A percentile compares a stretch with the other conserved stretches of the same genome.
Conservation (phyloP, 2,329 filamentous ascomycete species). For the Colletotrichum lupini region DNA sequence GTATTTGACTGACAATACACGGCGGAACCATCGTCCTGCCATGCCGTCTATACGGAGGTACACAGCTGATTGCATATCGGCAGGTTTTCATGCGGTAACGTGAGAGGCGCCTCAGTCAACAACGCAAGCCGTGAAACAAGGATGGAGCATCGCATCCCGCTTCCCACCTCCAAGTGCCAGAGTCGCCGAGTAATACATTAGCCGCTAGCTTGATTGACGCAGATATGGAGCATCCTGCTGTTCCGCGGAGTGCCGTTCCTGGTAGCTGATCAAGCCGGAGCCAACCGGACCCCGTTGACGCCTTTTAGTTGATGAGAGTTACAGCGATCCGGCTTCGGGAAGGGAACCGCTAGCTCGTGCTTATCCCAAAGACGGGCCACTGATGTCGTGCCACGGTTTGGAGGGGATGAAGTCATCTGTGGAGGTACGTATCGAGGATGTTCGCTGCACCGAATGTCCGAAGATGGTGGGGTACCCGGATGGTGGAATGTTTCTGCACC, state of each 20-base stretch:
- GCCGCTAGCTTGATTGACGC: not conserved
- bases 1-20: slow-evolving; percentile 18
- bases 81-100: not conserved
- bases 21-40: not conserved
- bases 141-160: not conserved
- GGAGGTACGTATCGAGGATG: not conserved
- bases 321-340: slow-evolving; percentile 1
- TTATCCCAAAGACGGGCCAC: slow-evolving; percentile 12
- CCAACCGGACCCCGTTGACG: not conserved
- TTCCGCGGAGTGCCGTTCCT: not conserved
- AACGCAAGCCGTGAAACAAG: slow-evolving; percentile 10
- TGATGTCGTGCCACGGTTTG: slow-evolving; percentile 30
- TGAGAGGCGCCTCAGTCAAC: slow-evolving; percentile 1
- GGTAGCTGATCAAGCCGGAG: not conserved
- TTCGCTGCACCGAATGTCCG: not conserved
- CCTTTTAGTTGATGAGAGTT: not conserved
- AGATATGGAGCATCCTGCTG: not conserved
- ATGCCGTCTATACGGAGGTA: not conserved
- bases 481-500: not conserved
- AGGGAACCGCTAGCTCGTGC: not conserved
- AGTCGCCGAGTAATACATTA: not conserved
- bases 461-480: not conserved
- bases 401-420: slow-evolving; percentile 3
- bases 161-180: not conserved
- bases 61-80: slow-evolving; percentile 6